Evolutionary conservation across 1,139 yeast species (phyloP).

Genomic region (Scheffersomyces insectosa): DNA sequence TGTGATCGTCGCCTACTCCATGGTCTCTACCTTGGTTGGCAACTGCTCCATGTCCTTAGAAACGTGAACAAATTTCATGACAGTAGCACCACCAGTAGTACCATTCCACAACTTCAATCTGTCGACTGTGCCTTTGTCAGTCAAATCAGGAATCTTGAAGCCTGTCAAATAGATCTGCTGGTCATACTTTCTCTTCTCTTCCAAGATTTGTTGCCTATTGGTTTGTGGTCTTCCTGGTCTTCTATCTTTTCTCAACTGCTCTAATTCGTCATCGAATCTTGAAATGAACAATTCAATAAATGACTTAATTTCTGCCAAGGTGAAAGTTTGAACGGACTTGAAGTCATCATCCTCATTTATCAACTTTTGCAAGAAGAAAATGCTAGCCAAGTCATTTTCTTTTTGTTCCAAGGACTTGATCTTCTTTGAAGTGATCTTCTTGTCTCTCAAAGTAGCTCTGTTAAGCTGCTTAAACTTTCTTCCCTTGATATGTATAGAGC

Average conservation of each 20-base stretch:
- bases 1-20: constrained; percentile 10
- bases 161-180: constrained; percentile 66
- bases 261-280: constrained; percentile 73
- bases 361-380: constrained; percentile 65
- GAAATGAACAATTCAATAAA: constrained; percentile 64
- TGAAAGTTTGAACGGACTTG: constrained; percentile 39
- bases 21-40: constrained; percentile 27
- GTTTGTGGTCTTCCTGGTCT: constrained; percentile 88
- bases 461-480: constrained; percentile 82
- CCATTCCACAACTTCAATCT: constrained; percentile 77
- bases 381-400: constrained; percentile 56
- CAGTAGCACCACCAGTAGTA: constrained; percentile 74
- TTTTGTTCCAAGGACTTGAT: constrained; percentile 57
- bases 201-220: constrained; percentile 65
- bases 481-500: constrained; percentile 81
- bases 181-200: constrained; percentile 63
- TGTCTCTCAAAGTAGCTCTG: constrained; percentile 83
- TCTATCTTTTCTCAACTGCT: constrained; percentile 56
- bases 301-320: constrained; percentile 56
- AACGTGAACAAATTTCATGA: constrained; percentile 48
- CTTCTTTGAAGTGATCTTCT: constrained; percentile 62
- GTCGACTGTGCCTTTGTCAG: constrained; percentile 59
- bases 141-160: constrained; percentile 70
- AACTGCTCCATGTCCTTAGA: constrained; percentile 32
- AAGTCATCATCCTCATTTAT: constrained; percentile 47